A percentile compares a stretch with the other conserved stretches of the same genome.
phyloP scores from a whole-genome alignment of 2,329 filamentous ascomycete genomes.

The Penicillium nordicum region DNA sequence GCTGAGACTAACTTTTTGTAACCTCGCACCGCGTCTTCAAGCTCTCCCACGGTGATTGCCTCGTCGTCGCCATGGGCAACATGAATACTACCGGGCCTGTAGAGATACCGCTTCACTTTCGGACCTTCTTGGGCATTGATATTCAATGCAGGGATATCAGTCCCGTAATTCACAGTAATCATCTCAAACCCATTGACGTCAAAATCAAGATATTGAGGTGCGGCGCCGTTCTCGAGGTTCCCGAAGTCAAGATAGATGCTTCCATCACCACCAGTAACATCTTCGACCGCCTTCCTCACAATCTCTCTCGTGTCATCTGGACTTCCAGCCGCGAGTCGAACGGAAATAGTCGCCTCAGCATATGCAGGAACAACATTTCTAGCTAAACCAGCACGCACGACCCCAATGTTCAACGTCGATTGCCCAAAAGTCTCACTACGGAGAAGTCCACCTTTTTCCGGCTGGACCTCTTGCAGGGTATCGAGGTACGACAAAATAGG shows the following conservation, averaged over 20 bases:
- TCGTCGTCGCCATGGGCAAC: background rate
- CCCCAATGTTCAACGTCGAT: background rate
- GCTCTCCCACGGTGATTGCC: background rate
- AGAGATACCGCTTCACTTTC: background rate
- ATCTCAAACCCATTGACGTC: background rate
- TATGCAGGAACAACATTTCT: background rate
- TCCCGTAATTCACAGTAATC: background rate
- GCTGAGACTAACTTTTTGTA: background rate
- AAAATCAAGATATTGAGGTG: background rate
- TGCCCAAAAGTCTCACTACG: background rate
- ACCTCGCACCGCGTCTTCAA: background rate
- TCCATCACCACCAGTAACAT: background rate
- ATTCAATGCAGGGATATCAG: background rate
- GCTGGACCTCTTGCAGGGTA: background rate
- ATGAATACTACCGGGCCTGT: background rate
- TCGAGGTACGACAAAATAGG: background rate
- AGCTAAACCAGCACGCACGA: background rate
- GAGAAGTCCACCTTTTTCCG: background rate
- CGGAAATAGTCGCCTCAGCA: background rate
- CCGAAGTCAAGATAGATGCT: background rate
- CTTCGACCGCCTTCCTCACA: background rate
- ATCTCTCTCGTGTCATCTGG: background rate
- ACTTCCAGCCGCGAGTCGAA: background rate
- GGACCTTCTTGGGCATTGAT: background rate
- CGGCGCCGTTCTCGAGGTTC: background rate